Percentiles rank a stretch among this genome's conserved stretches.
Evolutionary conservation across 164 flowering plant genomes (phyloP).

Genomic region (Umbilicus rupestris): DNA sequence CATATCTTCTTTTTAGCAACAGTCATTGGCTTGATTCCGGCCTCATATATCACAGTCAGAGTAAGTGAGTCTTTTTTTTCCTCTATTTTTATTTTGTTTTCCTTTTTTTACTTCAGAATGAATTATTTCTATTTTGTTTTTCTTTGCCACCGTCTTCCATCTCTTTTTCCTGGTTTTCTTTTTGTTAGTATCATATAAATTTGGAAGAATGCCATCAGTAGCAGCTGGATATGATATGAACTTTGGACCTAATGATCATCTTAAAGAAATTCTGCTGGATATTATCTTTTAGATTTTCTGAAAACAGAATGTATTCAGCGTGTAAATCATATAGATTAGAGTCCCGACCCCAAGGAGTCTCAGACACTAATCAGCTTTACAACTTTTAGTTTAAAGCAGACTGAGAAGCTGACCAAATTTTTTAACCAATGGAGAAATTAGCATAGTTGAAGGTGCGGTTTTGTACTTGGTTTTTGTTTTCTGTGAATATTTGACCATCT

Average conservation of each 20-base stretch:
- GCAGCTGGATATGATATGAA: background rate
- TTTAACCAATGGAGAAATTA: background rate
- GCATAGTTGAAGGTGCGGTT: too few relatives aligned
- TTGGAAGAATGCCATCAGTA: background rate
- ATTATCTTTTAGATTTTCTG: background rate
- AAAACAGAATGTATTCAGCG: background rate
- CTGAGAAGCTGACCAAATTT: background rate
- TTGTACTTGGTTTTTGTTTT: too few relatives aligned
- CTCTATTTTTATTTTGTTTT: background rate
- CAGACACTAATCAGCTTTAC: background rate
- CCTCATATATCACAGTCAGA: constrained; percentile 71
- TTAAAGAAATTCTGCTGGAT: background rate
- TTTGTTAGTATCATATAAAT: background rate
- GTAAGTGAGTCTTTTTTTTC: constrained; percentile 27
- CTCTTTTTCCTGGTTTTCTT: background rate
- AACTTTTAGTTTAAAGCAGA: background rate
- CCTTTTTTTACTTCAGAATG: too few relatives aligned
- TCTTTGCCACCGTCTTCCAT: background rate
- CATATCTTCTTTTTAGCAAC: constrained; percentile 75
- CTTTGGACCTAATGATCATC: background rate
- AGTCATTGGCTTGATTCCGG: constrained; percentile 73
- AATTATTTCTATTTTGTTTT: background rate
- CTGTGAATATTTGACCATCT: background rate
- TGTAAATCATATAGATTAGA: background rate
- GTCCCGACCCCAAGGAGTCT: background rate